Conservation (phyloP, 2,329 filamentous ascomycete genomes). For the Cercospora sp. region DNA sequence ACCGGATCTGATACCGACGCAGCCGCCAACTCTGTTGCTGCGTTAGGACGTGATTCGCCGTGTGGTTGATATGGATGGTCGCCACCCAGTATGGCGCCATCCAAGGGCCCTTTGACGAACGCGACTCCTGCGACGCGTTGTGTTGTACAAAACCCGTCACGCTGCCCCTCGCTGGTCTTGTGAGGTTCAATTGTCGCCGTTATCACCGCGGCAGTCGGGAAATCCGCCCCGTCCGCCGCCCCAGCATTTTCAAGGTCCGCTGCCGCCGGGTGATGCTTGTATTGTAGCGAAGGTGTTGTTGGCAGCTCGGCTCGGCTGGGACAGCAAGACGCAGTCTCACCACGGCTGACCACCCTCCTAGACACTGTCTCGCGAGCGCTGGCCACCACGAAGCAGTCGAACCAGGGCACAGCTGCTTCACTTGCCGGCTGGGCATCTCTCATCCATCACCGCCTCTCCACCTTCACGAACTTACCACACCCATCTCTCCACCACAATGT, state of each 20-base stretch:
- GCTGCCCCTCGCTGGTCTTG: background rate
- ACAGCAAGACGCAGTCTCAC: background rate
- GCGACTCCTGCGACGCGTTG: background rate
- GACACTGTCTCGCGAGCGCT: background rate
- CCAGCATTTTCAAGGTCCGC: background rate
- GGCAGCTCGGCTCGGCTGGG: background rate
- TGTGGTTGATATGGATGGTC: background rate
- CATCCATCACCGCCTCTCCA: background rate
- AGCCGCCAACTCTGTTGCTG: constrained; percentile 1
- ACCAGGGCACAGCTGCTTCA: background rate
- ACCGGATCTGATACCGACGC: background rate
- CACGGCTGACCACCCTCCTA: background rate
- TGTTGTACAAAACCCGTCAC: background rate
- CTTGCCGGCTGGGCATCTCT: background rate
- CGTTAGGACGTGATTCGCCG: background rate
- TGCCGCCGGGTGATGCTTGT: background rate
- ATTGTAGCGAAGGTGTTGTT: background rate
- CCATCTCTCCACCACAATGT: background rate
- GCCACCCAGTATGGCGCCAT: constrained; percentile 4
- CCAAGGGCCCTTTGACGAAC: constrained; percentile 1
- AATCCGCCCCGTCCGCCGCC: background rate
- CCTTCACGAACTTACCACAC: background rate
- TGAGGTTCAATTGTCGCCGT: background rate
- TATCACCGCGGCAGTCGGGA: background rate
- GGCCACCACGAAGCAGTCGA: background rate